Conservation (phyloP, 2,329 filamentous ascomycete species). For the Dendrostoma leiphaemia region DNA sequence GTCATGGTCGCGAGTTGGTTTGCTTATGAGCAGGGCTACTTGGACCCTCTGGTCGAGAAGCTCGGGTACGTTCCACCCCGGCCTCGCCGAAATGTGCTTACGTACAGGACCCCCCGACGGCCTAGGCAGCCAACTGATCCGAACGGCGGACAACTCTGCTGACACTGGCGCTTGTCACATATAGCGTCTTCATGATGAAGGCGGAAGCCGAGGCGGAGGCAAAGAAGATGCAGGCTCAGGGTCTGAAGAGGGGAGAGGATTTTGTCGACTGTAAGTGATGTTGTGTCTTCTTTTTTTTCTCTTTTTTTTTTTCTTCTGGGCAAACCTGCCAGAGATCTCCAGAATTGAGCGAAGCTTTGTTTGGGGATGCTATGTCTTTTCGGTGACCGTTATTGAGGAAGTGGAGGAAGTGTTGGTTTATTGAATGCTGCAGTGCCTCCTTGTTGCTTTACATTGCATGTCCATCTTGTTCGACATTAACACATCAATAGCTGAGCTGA, state of each 20-base stretch:
- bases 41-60: constrained; percentile 37
- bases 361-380: too few species aligned
- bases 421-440: too few species aligned
- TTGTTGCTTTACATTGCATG: too few species aligned
- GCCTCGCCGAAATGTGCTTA: neutral
- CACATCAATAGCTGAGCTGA: constrained; percentile 29
- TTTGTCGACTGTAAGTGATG: constrained; percentile 33
- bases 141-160: neutral
- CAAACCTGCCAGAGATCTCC: too few species aligned
- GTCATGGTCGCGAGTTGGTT: constrained; percentile 30
- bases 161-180: neutral
- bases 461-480: neutral
- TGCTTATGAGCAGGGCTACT: constrained; percentile 36
- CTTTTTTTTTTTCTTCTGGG: neutral
- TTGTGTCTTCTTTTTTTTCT: neutral
- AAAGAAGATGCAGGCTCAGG: constrained; percentile 37
- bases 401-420: too few species aligned
- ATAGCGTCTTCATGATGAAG: constrained; percentile 34
- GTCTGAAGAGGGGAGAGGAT: constrained; percentile 37
- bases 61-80: constrained; percentile 25
- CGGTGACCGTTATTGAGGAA: too few species aligned
- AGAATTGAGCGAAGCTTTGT: too few species aligned
- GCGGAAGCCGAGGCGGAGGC: constrained; percentile 39
- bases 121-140: neutral
- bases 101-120: neutral